Evolutionary conservation across 495 filamentous ascomycete genomes (phyloP).

Genomic region (Haplographium delicatum): DNA sequence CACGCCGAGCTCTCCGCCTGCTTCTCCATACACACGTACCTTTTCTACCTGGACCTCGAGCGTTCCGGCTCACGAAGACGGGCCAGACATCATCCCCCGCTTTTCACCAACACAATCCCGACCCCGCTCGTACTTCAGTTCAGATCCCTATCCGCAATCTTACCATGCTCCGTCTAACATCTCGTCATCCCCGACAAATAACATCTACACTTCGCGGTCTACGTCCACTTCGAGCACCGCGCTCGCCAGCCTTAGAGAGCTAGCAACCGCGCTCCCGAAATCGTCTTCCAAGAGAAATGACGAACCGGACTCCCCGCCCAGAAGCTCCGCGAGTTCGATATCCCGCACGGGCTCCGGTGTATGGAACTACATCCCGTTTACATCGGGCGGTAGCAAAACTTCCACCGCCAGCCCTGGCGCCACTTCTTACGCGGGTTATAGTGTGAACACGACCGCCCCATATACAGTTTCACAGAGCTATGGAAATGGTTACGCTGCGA

Average conservation of each 20-base stretch:
- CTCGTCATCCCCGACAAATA: conserved; percentile 1
- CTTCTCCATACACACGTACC: conserved; percentile 15
- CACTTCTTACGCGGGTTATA: conserved; percentile 16
- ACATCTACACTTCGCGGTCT: not conserved
- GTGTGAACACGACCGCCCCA: not conserved
- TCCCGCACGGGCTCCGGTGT: conserved; percentile 12
- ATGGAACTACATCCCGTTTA: conserved; percentile 25
- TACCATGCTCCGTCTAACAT: conserved; percentile 12
- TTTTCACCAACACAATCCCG: conserved; percentile 26
- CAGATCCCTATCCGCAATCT: conserved; percentile 18
- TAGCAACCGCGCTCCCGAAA: conserved; percentile 22
- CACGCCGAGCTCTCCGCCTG: conserved; percentile 17
- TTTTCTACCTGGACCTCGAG: conserved; percentile 4
- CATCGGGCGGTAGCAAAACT: conserved; percentile 7
- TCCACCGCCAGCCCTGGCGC: conserved; percentile 15
- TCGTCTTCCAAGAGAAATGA: not conserved
- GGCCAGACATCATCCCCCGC: conserved; percentile 27
- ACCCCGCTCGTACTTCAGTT: conserved; percentile 25
- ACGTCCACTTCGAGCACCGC: conserved; percentile 13
- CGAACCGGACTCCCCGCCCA: conserved; percentile 12
- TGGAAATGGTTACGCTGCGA: conserved; percentile 7
- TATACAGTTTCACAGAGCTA: conserved; percentile 12
- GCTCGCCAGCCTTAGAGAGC: conserved; percentile 16
- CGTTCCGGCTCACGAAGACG: conserved; percentile 13
- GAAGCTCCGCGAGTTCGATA: conserved; percentile 9